phyloP scores from a whole-genome alignment of 2,329 filamentous ascomycete genomes.

The Hysterium pulicare region DNA sequence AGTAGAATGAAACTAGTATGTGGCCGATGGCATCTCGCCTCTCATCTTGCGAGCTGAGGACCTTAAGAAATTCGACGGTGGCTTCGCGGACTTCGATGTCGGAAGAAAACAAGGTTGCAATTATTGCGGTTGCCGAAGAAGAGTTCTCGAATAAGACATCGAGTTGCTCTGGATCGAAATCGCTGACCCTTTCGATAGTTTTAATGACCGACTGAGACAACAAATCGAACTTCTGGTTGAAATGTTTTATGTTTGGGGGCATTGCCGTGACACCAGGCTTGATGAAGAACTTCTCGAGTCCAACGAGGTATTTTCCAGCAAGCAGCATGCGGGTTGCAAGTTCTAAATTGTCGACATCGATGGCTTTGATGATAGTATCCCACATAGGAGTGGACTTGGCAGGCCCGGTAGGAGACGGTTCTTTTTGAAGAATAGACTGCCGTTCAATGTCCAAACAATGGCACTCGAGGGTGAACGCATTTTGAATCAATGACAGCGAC shows the following conservation, averaged over 20 bases:
- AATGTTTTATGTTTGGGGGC: slow-evolving; percentile 61
- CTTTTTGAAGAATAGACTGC: slow-evolving; percentile 59
- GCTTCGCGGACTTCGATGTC: slow-evolving; percentile 76
- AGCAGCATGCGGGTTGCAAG: slow-evolving; percentile 72
- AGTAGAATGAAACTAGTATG: slow-evolving; percentile 56
- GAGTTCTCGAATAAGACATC: slow-evolving; percentile 65
- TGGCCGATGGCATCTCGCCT: slow-evolving; percentile 60
- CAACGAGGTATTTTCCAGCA: slow-evolving; percentile 67
- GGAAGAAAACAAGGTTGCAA: slow-evolving; percentile 77
- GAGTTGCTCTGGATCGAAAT: slow-evolving; percentile 69
- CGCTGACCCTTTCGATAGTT: slow-evolving; percentile 74
- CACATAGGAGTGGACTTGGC: slow-evolving; percentile 74
- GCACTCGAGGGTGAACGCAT: slow-evolving; percentile 67
- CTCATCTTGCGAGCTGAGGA: slow-evolving; percentile 67
- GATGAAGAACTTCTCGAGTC: slow-evolving; percentile 66
- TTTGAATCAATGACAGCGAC: slow-evolving; percentile 63
- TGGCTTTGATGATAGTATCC: slow-evolving; percentile 68
- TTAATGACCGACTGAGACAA: slow-evolving; percentile 63
- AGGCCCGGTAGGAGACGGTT: slow-evolving; percentile 60
- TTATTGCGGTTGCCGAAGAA: slow-evolving; percentile 67
- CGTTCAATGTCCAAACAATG: slow-evolving; percentile 67
- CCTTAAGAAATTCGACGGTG: slow-evolving; percentile 77
- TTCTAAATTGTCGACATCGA: slow-evolving; percentile 64
- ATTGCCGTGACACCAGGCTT: slow-evolving; percentile 36
- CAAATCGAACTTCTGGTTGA: slow-evolving; percentile 69